These are phyloP conservation scores for Diphasiastrum complanatum DNA, from an alignment of 83 land plant species.

Conservation along the genomic window DNA sequence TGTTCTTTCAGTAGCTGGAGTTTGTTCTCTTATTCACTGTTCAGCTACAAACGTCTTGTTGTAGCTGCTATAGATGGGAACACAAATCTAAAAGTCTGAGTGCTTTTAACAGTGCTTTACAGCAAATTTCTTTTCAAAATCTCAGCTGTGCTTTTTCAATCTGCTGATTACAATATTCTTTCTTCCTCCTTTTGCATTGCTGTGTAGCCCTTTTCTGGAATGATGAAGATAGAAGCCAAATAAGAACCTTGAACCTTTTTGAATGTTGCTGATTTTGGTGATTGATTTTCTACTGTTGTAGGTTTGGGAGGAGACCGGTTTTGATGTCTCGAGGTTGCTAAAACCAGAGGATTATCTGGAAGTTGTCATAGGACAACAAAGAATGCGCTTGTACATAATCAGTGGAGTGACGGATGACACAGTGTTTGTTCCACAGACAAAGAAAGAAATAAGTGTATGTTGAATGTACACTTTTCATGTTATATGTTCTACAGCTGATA, in stretches of 20 bases:
- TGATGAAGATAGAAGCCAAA: background rate
- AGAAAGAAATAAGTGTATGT: constrained; percentile 95
- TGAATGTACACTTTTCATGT: background rate
- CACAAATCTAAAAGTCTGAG: too few relatives aligned
- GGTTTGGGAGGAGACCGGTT: constrained; percentile 97
- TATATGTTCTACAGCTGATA: background rate
- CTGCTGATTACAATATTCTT: background rate
- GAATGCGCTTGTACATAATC: constrained; percentile 80
- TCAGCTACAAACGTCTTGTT: too few relatives aligned
- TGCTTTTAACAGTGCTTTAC: too few relatives aligned
- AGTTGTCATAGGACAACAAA: constrained; percentile 76
- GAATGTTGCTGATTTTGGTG: background rate
- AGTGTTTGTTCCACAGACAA: constrained; percentile 82
- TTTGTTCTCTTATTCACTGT: too few relatives aligned
- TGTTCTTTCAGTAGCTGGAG: too few relatives aligned
- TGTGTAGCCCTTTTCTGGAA: background rate
- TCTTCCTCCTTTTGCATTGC: background rate
- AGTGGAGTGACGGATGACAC: constrained; percentile 78
- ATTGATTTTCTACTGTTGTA: too few relatives aligned
- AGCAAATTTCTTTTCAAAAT: background rate
- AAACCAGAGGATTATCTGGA: constrained; percentile 77
- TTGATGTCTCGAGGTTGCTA: constrained; percentile 63
- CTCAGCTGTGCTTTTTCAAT: background rate
- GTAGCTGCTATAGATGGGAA: too few relatives aligned
- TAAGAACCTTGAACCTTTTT: background rate